Percentiles rank a stretch among this genome's conserved stretches.
Evolutionary conservation across 805 yeast species (phyloP).

Genomic region (Ogataea dorogensis): DNA sequence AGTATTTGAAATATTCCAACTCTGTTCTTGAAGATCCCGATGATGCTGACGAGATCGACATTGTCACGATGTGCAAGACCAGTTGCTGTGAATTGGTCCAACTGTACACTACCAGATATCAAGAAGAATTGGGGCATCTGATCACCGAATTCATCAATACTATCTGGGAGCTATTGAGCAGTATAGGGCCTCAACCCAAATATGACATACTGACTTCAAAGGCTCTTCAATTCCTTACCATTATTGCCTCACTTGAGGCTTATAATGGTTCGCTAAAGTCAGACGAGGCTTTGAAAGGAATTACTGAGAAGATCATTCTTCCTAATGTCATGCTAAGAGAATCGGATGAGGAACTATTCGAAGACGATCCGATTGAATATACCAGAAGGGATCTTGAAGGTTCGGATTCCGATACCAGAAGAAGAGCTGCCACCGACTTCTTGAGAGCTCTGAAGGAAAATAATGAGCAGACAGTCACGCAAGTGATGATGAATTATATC

Average conservation of each 20-base stretch:
- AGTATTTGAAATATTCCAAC: constrained; percentile 66
- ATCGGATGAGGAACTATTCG: constrained; percentile 87
- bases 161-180: constrained; percentile 73
- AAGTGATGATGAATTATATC: constrained; percentile 70
- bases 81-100: constrained; percentile 82
- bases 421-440: constrained; percentile 91
- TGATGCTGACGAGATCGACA: constrained; percentile 68
- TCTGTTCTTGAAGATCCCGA: constrained; percentile 53
- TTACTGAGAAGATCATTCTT: constrained; percentile 77
- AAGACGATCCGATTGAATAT: constrained; percentile 94
- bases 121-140: constrained; percentile 82
- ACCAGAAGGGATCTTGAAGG: constrained; percentile 95
- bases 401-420: constrained; percentile 86
- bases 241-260: constrained; percentile 69
- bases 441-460: constrained; percentile 80
- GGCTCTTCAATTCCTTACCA: constrained; percentile 76
- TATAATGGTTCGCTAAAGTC: constrained; percentile 63
- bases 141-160: constrained; percentile 77
- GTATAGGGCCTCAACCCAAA: constrained; percentile 66
- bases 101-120: constrained; percentile 85
- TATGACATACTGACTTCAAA: constrained; percentile 83
- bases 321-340: constrained; percentile 88
- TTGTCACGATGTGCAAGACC: constrained; percentile 70
- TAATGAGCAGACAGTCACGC: constrained; percentile 71
- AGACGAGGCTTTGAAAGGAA: constrained; percentile 64